Conservation (phyloP, 805 yeast genomes). For the Starmerella apis region DNA sequence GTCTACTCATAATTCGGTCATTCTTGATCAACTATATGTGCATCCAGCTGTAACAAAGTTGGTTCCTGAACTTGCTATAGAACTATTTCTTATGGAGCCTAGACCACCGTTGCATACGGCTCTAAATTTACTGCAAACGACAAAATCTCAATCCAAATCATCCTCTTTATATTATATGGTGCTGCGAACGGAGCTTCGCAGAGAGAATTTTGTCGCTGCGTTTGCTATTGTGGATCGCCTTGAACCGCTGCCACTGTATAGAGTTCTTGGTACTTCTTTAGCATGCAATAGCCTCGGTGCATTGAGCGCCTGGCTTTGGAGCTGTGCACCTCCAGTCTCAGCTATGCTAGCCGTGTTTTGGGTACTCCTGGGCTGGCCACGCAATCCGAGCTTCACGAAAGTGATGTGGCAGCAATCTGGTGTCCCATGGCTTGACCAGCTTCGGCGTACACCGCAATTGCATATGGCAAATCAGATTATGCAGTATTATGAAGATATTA, state of each 20-base stretch:
- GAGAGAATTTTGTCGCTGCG: constrained; percentile 7
- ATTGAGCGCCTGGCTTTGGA: constrained; percentile 8
- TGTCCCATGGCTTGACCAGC: not conserved
- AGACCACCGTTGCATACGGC: not conserved
- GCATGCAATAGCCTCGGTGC: constrained; percentile 4
- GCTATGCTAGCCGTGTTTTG: constrained; percentile 10
- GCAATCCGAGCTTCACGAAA: not conserved
- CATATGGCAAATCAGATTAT: constrained; percentile 23
- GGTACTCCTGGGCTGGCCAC: constrained; percentile 11
- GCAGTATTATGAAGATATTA: constrained; percentile 23
- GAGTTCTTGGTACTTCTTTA: not conserved
- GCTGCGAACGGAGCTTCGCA: constrained; percentile 13
- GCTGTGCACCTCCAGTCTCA: constrained; percentile 7
- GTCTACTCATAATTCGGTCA: not conserved
- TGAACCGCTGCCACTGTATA: not conserved
- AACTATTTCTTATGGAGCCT: constrained; percentile 3
- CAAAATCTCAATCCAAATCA: too few relatives aligned
- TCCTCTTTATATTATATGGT: not conserved
- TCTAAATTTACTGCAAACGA: constrained; percentile 1
- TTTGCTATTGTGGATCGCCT: not conserved
- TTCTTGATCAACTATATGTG: not conserved
- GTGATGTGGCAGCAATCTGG: not conserved
- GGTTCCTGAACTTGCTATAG: not conserved
- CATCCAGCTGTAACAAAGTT: not conserved
- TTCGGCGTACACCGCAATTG: constrained; percentile 12